Evolutionary conservation across 306 rosid species (phyloP).

Genomic region (Fragaria iinumae): DNA sequence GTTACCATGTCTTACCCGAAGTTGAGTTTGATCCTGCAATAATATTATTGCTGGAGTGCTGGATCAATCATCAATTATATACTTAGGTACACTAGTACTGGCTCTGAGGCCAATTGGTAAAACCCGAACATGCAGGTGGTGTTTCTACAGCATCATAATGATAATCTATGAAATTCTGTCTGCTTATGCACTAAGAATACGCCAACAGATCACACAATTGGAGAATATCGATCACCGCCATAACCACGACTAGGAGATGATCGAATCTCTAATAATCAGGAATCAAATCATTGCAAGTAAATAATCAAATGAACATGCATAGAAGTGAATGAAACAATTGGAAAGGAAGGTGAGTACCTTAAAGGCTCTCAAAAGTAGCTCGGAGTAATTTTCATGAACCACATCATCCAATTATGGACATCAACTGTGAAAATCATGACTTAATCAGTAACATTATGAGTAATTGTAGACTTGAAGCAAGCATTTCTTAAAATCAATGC

Average conservation of each 20-base stretch:
- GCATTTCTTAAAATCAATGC: not conserved
- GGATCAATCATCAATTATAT: not conserved
- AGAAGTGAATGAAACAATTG: not conserved
- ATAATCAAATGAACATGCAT: not conserved
- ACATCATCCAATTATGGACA: conserved; percentile 2
- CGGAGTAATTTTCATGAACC: not conserved
- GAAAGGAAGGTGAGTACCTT: not conserved
- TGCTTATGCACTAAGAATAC: not conserved
- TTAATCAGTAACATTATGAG: not conserved
- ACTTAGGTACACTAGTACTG: not conserved
- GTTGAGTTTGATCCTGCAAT: not conserved
- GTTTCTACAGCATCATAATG: not conserved
- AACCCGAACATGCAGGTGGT: not conserved
- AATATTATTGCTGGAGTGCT: not conserved
- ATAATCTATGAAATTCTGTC: not conserved
- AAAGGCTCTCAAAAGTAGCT: not conserved
- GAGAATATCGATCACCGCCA: not conserved
- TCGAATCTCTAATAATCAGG: not conserved
- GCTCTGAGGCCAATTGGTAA: not conserved
- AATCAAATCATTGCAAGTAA: not conserved
- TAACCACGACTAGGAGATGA: not conserved
- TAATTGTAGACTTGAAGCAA: not conserved
- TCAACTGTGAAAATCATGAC: not conserved
- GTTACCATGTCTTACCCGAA: not conserved
- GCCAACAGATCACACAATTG: not conserved